phyloP scores from a whole-genome alignment of 768 basidiomycete genomes.

The Royoungia palumana region DNA sequence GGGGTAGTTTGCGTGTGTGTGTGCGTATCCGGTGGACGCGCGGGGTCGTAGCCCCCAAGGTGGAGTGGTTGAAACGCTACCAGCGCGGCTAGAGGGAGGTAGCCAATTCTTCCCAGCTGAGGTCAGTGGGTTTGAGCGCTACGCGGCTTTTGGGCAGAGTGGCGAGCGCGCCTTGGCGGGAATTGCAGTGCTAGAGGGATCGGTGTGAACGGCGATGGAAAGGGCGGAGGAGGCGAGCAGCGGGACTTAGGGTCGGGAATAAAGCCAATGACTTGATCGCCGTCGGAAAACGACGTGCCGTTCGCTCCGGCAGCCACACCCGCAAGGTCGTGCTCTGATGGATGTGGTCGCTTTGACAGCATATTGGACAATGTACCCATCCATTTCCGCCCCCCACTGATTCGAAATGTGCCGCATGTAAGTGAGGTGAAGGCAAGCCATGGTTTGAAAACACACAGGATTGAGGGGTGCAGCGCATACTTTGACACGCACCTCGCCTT shows the following conservation, averaged over 20 bases:
- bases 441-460: slow-evolving; percentile 54
- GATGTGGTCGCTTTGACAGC: slow-evolving; percentile 45
- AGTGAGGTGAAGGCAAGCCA: not conserved
- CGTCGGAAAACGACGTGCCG: slow-evolving; percentile 47
- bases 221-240: not conserved
- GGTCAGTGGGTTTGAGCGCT: slow-evolving; percentile 38
- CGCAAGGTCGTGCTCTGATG: slow-evolving; percentile 60
- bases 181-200: slow-evolving; percentile 24
- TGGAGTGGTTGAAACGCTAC: slow-evolving; percentile 61
- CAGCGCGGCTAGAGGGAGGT: slow-evolving; percentile 55
- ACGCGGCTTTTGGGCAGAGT: slow-evolving; percentile 45
- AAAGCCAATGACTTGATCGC: slow-evolving; percentile 65
- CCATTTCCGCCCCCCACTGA: slow-evolving; percentile 57
- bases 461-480: slow-evolving; percentile 61
- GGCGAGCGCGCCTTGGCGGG: slow-evolving; percentile 53
- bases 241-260: slow-evolving; percentile 36
- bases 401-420: not conserved
- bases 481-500: slow-evolving; percentile 48
- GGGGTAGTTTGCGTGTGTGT: slow-evolving; percentile 9
- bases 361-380: slow-evolving; percentile 49
- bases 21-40: not conserved
- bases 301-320: slow-evolving; percentile 60
- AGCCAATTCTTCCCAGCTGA: slow-evolving; percentile 57
- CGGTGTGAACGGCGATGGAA: not conserved
- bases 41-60: slow-evolving; percentile 46